phyloP scores from a whole-genome alignment of 768 basidiomycete species.

The Pholiota molesta region DNA sequence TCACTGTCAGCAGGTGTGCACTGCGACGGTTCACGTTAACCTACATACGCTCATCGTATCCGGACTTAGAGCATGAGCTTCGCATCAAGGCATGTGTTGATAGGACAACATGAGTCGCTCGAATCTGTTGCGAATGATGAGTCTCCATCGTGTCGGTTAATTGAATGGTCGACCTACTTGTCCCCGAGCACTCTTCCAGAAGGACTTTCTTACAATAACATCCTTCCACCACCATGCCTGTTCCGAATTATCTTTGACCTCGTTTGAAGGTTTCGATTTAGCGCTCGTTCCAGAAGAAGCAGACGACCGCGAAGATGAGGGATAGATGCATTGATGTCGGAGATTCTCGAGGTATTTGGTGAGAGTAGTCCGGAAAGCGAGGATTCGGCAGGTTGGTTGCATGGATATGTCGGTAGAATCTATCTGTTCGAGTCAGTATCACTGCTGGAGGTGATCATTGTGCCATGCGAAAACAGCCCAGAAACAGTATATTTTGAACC shows the following conservation, averaged over 20 bases:
- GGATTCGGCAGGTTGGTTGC: conserved; percentile 52
- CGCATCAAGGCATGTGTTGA: conserved; percentile 53
- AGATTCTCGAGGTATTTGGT: conserved; percentile 53
- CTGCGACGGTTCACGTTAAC: conserved; percentile 8
- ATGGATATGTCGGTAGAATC: conserved; percentile 56
- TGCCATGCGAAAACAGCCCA: no score
- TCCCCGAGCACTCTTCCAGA: conserved; percentile 55
- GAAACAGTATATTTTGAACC: no score
- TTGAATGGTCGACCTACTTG: conserved; percentile 33
- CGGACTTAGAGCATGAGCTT: conserved; percentile 18
- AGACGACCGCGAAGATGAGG: not conserved
- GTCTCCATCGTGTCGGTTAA: not conserved
- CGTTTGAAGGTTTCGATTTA: not conserved
- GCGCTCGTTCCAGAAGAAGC: conserved; percentile 13
- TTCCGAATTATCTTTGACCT: conserved; percentile 16
- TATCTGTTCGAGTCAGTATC: conserved; percentile 21
- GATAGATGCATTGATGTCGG: conserved; percentile 40
- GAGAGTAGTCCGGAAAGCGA: conserved; percentile 53
- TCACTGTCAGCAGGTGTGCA: not conserved
- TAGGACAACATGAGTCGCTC: conserved; percentile 52
- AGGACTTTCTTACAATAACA: conserved; percentile 57
- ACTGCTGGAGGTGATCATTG: no score
- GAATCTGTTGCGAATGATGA: conserved; percentile 38
- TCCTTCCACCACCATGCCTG: conserved; percentile 59
- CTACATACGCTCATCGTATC: conserved; percentile 28